Base-by-base conservation (phyloP, 1,139 yeast species). In the Kodamaea ohmeri region DNA sequence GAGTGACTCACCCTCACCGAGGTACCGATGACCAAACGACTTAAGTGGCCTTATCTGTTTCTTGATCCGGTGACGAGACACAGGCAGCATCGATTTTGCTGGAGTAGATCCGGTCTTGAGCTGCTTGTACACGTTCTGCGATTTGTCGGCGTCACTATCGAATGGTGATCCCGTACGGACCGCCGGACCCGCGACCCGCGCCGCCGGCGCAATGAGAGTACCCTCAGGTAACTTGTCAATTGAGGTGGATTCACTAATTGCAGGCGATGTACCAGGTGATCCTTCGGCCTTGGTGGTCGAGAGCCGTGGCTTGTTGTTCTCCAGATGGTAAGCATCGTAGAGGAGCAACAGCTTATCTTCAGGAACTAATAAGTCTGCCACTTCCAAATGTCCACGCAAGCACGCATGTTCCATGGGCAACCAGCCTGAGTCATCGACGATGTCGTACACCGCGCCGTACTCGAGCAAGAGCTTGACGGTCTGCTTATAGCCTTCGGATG, bases 331-430 rank as follows among this genome's bases (percentile, higher is more conserved):
- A 34, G 62, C 62, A 49, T 71, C 73, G 46, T 65, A 69, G 15
- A 66, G 50, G 33, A 71, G 59, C 25, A 71, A 39, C 25, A 52
- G 51, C 19, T 57, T 56, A 43, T 69, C 59, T 1, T 41, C 40
- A 1, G 87, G 86, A 38, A 64, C 65, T 40, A 88, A 64, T 50
- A 78, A 51, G 37, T 78, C 78, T 2, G 95, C 82, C 18, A 87
- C 77, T 2, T 67, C 72, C 44, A 90, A 65, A 58, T 89, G 96
- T 7, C 98, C 98, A 51, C 97, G 73, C 36, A 92, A 68, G 40
- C 88, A 83, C 0, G 97, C 97, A 60, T 92, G 97, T 53, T 92
- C 98, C 80, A 88, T 81, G 6, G 97, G 96, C 17, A 90, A 80
- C 97, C 97, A 92, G 0, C 97, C 97, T 30, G 95, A 84, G 38